These are phyloP conservation scores for Oryza brachyantha DNA, from an alignment of 176 grass and related monocot species.

Conservation along the genomic window DNA sequence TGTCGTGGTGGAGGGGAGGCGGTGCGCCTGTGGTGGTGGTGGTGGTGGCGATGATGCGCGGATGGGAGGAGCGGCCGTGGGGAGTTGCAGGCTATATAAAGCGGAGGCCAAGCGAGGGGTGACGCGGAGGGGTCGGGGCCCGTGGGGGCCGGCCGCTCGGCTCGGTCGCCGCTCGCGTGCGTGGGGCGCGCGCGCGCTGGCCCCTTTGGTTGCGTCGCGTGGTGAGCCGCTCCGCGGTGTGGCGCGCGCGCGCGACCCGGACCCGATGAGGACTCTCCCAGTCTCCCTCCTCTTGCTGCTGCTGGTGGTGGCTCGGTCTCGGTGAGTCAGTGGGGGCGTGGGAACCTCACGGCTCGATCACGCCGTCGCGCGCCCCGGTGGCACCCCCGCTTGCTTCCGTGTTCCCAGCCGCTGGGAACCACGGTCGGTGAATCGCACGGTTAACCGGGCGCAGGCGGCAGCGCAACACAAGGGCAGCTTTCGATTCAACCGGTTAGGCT, in stretches of 20 bases:
- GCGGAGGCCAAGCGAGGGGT: background rate
- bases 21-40: background rate
- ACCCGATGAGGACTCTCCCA: background rate
- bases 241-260: no score
- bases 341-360: background rate
- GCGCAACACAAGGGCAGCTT: background rate
- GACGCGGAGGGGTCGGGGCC: slow-evolving; percentile 13
- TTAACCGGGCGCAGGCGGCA: background rate
- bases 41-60: slow-evolving; percentile 13
- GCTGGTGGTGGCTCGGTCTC: background rate
- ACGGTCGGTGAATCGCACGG: slow-evolving; percentile 27
- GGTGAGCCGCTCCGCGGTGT: background rate
- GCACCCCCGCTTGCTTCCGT: background rate
- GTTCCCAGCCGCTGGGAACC: background rate
- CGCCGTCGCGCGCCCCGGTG: background rate
- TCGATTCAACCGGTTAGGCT: no score
- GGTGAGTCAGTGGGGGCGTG: background rate
- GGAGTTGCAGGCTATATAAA: slow-evolving; percentile 31
- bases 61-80: slow-evolving; percentile 7
- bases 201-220: background rate
- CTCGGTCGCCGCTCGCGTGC: background rate
- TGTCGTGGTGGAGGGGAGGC: background rate
- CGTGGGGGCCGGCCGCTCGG: background rate
- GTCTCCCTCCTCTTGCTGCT: no score
- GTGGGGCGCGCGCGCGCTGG: background rate